Evolutionary conservation across 2,329 filamentous ascomycete genomes (phyloP).

Genomic region (Diplocarpon mali): DNA sequence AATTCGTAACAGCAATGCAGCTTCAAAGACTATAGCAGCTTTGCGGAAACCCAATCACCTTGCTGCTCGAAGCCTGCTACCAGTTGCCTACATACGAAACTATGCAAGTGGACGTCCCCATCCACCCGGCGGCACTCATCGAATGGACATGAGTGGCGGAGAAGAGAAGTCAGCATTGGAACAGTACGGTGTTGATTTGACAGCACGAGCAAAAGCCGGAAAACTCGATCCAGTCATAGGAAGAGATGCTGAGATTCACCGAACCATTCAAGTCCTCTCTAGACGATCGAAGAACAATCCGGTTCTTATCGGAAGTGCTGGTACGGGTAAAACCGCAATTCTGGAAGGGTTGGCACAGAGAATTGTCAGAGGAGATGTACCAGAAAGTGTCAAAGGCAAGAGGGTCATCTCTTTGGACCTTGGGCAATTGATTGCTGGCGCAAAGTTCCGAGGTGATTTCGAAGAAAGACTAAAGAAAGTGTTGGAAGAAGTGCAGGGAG

Average conservation of each 20-base stretch:
- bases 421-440: conserved; percentile 86
- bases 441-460: conserved; percentile 92
- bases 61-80: conserved; percentile 26
- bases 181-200: conserved; percentile 84
- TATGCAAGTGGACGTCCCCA: conserved; percentile 68
- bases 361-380: conserved; percentile 86
- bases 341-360: conserved; percentile 81
- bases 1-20: conserved; percentile 8
- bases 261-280: conserved; percentile 89
- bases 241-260: conserved; percentile 79
- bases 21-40: conserved; percentile 7
- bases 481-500: conserved; percentile 74
- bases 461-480: conserved; percentile 90
- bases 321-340: conserved; percentile 89
- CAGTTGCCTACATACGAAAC: conserved; percentile 34
- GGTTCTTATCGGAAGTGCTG: conserved; percentile 74
- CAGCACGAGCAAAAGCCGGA: conserved; percentile 70
- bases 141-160: conserved; percentile 72
- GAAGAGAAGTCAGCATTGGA: conserved; percentile 79
- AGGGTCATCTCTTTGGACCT: conserved; percentile 79
- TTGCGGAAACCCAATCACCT: conserved; percentile 6
- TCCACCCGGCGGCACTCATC: conserved; percentile 83
- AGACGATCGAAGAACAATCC: conserved; percentile 83
- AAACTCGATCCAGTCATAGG: conserved; percentile 96
- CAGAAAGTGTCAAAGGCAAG: conserved; percentile 93